A percentile compares a stretch with the other conserved stretches of the same genome.
These are phyloP conservation scores for Dovyalis caffra DNA, from an alignment of 345 rosid species.

Conservation along the genomic window DNA sequence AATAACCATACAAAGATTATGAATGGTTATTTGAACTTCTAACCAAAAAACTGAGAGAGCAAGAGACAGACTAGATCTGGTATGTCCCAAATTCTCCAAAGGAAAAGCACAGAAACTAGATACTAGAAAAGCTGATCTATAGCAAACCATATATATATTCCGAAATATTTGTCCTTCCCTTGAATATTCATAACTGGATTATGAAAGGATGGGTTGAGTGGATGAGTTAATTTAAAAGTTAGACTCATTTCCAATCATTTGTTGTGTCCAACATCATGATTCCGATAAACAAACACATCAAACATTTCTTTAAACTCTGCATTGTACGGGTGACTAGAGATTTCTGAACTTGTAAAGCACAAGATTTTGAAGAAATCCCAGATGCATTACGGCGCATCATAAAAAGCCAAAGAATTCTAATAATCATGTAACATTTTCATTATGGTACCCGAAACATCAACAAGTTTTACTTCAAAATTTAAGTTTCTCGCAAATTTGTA, in stretches of 20 bases:
- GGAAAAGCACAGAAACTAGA: no score
- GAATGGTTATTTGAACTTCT: not conserved
- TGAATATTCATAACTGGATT: not conserved
- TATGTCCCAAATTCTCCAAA: not conserved
- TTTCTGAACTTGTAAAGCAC: not conserved
- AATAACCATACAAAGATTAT: constrained; percentile 6
- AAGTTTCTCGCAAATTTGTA: no score
- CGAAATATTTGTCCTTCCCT: not conserved
- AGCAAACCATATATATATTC: not conserved
- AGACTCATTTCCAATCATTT: not conserved
- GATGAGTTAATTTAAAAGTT: not conserved
- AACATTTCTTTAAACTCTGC: not conserved
- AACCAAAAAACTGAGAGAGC: no score
- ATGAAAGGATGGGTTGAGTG: not conserved
- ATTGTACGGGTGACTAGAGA: not conserved
- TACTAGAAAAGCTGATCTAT: not conserved
- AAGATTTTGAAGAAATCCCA: not conserved
- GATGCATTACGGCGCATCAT: not conserved
- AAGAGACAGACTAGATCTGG: not conserved
- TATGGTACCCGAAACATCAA: not conserved
- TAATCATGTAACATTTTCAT: not conserved
- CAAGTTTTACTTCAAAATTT: not conserved
- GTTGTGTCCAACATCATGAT: not conserved
- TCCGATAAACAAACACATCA: not conserved
- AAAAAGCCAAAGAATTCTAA: not conserved